Base-by-base conservation (phyloP, 2,329 filamentous ascomycete species). In the Sarocladium kiliense region DNA sequence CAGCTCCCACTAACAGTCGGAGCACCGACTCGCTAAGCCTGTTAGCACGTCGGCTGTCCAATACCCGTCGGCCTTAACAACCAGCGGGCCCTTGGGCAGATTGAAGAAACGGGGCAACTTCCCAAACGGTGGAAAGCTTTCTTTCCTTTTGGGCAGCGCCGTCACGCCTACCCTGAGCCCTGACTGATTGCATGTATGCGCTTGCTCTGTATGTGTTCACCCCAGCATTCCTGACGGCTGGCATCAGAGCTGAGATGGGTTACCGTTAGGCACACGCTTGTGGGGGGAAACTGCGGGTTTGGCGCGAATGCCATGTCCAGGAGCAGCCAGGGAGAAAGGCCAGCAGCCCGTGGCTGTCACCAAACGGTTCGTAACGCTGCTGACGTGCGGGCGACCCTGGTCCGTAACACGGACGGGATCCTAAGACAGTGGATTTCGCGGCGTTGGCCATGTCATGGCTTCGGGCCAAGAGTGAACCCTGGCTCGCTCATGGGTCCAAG, bases 31-130 rank as follows among this genome's bases (percentile, higher is more conserved):
- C 44, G 44, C 44, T 47, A 47, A 47, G 30, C 21, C 3, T 47
- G 21, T 47, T 47, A 47, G 44, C 44, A 47, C 4, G 4, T 47
- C 27, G 23, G 44, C 44, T 47, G 7, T 10, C 7, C 12, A 3
- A 21, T 7, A 7, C 11, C 18, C 19, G 7, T 6, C 41, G n/a
- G 41, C 16, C 41, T 25, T 44, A 44, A 44, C 41, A 16, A 9
- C 3, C 3, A 44, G 41, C 18, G 25, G 44, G 6, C 44, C 18
- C 44, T 27, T 36, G 30, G 27, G 27, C 21, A 51, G 47, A 51
- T 36, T 23, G 26, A 34, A 19, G 47, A 53, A 53, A 53, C 50
- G 50, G 50, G 50, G 32, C 32, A 41, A 53, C 36, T 53, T 53
- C 34, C 50, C 36, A 53, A 53, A 53, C 34, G 50, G 50, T 39